These are phyloP conservation scores for Globisporangium radiosum DNA, from an alignment of 352 stramenopile species.

Conservation along the genomic window DNA sequence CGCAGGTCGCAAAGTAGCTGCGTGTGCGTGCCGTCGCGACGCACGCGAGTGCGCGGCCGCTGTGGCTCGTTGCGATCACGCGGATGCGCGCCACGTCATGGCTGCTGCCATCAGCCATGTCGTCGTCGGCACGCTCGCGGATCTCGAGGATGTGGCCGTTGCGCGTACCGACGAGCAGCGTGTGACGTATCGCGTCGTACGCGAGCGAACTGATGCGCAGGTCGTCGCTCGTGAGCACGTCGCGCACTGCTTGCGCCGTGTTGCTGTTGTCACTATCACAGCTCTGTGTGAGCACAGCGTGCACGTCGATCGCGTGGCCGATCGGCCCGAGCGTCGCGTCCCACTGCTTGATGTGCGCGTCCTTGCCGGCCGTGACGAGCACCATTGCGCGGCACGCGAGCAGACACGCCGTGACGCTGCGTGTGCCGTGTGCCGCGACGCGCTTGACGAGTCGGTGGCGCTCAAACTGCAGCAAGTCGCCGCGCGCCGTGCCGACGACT, in stretches of 20 bases:
- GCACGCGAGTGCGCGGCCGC: slow-evolving; percentile 11
- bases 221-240: slow-evolving; percentile 38
- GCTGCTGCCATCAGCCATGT: not conserved
- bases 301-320: slow-evolving; percentile 58
- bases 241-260: not conserved
- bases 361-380: slow-evolving; percentile 71
- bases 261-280: too few species aligned
- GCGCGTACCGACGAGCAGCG: slow-evolving; percentile 56
- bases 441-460: slow-evolving; percentile 41
- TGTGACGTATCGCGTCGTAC: slow-evolving; percentile 43
- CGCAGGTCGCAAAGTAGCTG: slow-evolving; percentile 48
- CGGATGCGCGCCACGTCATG: slow-evolving; percentile 5
- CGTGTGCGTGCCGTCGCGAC: slow-evolving; percentile 23
- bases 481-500: slow-evolving; percentile 56
- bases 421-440: slow-evolving; percentile 51
- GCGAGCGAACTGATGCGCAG: slow-evolving; percentile 64
- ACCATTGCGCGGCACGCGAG: slow-evolving; percentile 66
- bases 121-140: slow-evolving; percentile 17
- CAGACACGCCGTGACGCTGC: slow-evolving; percentile 50
- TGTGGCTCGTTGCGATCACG: slow-evolving; percentile 50
- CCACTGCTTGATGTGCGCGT: slow-evolving; percentile 76
- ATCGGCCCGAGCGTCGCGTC: slow-evolving; percentile 69
- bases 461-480: slow-evolving; percentile 68
- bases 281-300: slow-evolving; percentile 17
- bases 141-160: slow-evolving; percentile 51